Base-by-base conservation (phyloP, 176 grass and related monocot species). In the Chloris gayana region DNA sequence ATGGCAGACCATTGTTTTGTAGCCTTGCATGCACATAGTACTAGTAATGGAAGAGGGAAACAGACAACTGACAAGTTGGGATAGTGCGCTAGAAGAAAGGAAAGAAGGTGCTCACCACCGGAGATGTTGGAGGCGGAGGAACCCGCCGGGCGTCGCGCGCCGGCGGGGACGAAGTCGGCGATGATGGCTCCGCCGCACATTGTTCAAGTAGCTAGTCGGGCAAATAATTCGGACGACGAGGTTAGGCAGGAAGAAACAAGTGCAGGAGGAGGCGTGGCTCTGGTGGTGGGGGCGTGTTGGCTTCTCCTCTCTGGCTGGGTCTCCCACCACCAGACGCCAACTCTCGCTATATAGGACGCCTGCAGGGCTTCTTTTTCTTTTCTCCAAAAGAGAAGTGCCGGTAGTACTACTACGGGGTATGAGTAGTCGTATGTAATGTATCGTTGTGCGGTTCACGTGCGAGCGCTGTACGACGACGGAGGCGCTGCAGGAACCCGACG, bases 111-210 rank as follows among this genome's bases (percentile, higher is more conserved):
- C n/a, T n/a, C n/a, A n/a, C n/a, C 58, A 83, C 75, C 70, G 26
- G 82, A 19, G 73, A 78, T 15, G 73, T 14, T 3, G 78, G 73
- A 41, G 72, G 34, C 3, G 31, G 61, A n/a, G n/a, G n/a, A 37
- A 35, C 5, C 63, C 0, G 34, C 69, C 9, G 76, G 69, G 25
- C 9, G 47, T 3, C 71, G 35, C 29, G 6, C 70, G 38, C 14
- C 72, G 47, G 49, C 37, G 38, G 67, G 83, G 27, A 85, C 12
- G 72, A 85, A 73, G 72, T 32, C 89, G 58, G 77, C 60, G 77
- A 88, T 64, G 73, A 91, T 77, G 41, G 77, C 72, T 39, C 89
- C 89, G 64, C 82, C 82, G 32, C 89, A 91, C 89, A 91, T 91
- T 82, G 14, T 14, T 44, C 19, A 4, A 3, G n/a, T 0, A 6